A percentile compares a stretch with the other conserved stretches of the same genome.
Conservation (phyloP, 1,284 basidiomycete genomes). For the Apiotrichum montevideense region DNA sequence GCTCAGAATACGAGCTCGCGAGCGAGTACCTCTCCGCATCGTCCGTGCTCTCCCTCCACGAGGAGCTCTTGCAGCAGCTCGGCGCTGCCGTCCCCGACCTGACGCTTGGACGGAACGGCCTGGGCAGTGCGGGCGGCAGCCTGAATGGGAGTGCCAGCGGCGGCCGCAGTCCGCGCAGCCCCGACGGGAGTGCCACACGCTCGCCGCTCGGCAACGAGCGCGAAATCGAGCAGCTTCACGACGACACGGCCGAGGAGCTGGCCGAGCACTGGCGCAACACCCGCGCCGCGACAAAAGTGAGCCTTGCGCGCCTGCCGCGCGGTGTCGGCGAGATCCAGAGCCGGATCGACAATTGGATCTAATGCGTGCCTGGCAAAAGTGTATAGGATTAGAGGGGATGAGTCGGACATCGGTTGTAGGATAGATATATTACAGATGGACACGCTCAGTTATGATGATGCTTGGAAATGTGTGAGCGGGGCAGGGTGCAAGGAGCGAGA, state of each 20-base stretch:
- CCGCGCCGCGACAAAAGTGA: slow-evolving; percentile 72
- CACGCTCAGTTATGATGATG: too few species aligned
- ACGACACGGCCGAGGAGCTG: not conserved
- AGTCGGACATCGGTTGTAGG: too few species aligned
- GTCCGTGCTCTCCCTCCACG: slow-evolving; percentile 6
- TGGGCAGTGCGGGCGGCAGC: not conserved
- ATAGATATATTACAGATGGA: too few species aligned
- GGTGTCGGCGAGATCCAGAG: slow-evolving; percentile 6
- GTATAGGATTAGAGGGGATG: not conserved
- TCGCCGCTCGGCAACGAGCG: not conserved
- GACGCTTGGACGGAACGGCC: not conserved
- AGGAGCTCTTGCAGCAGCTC: slow-evolving; percentile 9
- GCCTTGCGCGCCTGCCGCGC: slow-evolving; percentile 48
- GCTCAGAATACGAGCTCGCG: slow-evolving; percentile 13
- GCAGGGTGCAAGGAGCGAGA: too few species aligned
- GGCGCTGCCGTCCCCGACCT: not conserved
- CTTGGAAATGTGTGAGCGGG: too few species aligned
- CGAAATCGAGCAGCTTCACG: not conserved
- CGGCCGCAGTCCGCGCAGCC: not conserved
- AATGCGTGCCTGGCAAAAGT: not conserved
- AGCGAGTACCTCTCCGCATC: slow-evolving; percentile 13
- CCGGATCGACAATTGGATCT: slow-evolving; percentile 1
- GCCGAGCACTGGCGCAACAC: slow-evolving; percentile 81
- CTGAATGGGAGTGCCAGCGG: not conserved
- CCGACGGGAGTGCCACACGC: not conserved